phyloP scores from a whole-genome alignment of 495 filamentous ascomycete species.

The Aspergillus panamensis region DNA sequence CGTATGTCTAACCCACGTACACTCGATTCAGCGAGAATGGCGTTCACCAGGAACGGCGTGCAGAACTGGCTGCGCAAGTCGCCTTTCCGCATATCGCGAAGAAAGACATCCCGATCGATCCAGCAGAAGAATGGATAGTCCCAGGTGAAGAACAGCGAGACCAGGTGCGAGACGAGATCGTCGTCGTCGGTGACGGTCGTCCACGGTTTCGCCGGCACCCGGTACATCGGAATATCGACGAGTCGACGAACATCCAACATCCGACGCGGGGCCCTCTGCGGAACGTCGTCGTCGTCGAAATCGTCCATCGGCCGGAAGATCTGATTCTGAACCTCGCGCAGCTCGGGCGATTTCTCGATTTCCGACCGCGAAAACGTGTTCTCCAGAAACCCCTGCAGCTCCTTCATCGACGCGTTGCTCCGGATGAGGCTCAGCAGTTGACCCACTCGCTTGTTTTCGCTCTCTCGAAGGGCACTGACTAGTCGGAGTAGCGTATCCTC shows the following conservation, averaged over 20 bases:
- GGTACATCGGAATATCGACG: slow-evolving; percentile 25
- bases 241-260: slow-evolving; percentile 27
- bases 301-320: slow-evolving; percentile 12
- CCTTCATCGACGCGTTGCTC: slow-evolving; percentile 25
- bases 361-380: slow-evolving; percentile 20
- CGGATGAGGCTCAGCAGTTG: slow-evolving; percentile 30
- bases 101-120: slow-evolving; percentile 42
- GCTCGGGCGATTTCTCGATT: slow-evolving; percentile 20
- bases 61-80: slow-evolving; percentile 32
- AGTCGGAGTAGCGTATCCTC: slow-evolving; percentile 21
- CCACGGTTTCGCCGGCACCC: slow-evolving; percentile 44
- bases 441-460: slow-evolving; percentile 18
- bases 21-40: slow-evolving; percentile 37
- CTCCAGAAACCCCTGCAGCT: slow-evolving; percentile 24
- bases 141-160: slow-evolving; percentile 47
- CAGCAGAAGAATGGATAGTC: slow-evolving; percentile 38
- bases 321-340: slow-evolving; percentile 18
- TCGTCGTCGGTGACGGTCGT: slow-evolving; percentile 45
- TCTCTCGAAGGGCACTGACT: slow-evolving; percentile 21
- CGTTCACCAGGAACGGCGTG: slow-evolving; percentile 47
- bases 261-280: slow-evolving; percentile 14
- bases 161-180: slow-evolving; percentile 46
- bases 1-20: slow-evolving; percentile 15
- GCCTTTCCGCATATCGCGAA: slow-evolving; percentile 37
- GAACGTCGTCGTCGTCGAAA: slow-evolving; percentile 4